Evolutionary conservation across 2,329 filamentous ascomycete genomes (phyloP).

Genomic region (Penicillium sp.): DNA sequence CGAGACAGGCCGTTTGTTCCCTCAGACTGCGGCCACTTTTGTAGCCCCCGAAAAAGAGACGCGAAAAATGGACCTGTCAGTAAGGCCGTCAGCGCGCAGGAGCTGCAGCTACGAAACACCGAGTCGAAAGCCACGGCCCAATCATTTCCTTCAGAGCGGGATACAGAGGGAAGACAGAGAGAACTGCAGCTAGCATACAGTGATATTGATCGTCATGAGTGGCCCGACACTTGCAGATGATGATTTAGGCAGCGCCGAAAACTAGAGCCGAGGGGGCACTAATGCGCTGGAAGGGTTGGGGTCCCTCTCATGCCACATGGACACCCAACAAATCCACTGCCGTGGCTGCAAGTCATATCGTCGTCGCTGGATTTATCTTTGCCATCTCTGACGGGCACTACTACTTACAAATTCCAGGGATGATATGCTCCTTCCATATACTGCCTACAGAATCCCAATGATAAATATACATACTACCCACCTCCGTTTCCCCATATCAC

Average conservation of each 20-base stretch:
- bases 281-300: neutral
- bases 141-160: neutral
- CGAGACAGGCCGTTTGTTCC: neutral
- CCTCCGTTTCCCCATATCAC: neutral
- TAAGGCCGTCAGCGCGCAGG: constrained; percentile 8
- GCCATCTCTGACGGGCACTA: constrained; percentile 13
- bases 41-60: constrained; percentile 10
- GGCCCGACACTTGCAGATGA: neutral
- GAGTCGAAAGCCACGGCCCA: constrained; percentile 2
- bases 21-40: neutral
- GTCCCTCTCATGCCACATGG: neutral
- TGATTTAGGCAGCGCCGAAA: neutral
- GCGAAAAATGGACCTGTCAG: neutral
- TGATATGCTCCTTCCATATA: neutral
- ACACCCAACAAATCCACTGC: constrained; percentile 11
- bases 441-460: neutral
- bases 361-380: constrained; percentile 10
- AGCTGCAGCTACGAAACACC: constrained; percentile 20
- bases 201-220: neutral
- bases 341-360: constrained; percentile 19
- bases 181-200: constrained; percentile 11
- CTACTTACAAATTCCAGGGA: constrained; percentile 15
- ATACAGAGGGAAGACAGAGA: neutral
- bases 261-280: neutral
- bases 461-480: neutral